Evolutionary conservation across 148 eudicot species (phyloP).

Genomic region (Camellia granthamiana): DNA sequence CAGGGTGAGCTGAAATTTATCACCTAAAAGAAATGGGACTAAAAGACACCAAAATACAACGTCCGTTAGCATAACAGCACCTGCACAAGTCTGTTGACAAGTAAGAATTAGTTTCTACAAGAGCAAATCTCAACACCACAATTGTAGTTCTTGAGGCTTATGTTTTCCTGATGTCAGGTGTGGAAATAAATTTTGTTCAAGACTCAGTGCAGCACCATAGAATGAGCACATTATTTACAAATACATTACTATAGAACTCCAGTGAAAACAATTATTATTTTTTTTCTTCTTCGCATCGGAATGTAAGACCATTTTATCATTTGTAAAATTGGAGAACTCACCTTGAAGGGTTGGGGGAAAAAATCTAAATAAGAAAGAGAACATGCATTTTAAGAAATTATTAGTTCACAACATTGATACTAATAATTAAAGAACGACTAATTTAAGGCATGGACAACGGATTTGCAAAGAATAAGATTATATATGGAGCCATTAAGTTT

Average conservation of each 20-base stretch:
- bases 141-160: background rate
- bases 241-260: background rate
- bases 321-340: background rate
- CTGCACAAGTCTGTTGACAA: slow-evolving; percentile 63
- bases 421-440: background rate
- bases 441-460: background rate
- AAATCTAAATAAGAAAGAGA: too few species aligned
- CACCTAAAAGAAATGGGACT: slow-evolving; percentile 60
- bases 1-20: slow-evolving; percentile 56
- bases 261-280: background rate
- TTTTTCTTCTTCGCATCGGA: background rate
- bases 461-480: background rate
- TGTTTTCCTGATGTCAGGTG: background rate
- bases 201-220: background rate
- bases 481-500: background rate
- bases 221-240: background rate
- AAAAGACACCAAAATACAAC: slow-evolving; percentile 79
- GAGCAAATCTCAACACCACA: background rate
- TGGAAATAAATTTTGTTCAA: background rate
- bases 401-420: background rate
- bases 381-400: background rate
- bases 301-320: background rate
- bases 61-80: slow-evolving; percentile 74
- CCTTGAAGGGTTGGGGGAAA: background rate
- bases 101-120: slow-evolving; percentile 7